phyloP scores from a whole-genome alignment of 1,284 basidiomycete species.

The Cutaneotrichosporon dermatis region DNA sequence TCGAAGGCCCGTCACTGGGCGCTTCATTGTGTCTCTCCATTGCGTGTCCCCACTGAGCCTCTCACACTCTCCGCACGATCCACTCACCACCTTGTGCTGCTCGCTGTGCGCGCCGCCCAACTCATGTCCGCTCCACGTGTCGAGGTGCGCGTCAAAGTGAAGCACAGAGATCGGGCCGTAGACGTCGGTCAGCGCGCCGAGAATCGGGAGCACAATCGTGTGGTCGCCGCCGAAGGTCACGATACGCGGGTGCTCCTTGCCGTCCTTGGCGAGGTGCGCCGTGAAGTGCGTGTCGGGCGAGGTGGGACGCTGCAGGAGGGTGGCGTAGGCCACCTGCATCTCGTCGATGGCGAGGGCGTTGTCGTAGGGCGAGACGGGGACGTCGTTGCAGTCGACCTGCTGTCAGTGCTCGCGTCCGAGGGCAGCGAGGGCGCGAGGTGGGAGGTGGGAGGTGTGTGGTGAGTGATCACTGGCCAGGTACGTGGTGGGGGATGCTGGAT shows the following conservation, averaged over 20 bases:
- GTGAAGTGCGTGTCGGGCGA: slow-evolving; percentile 10
- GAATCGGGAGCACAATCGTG: slow-evolving; percentile 51
- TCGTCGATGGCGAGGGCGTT: slow-evolving; percentile 48
- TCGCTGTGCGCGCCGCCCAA: slow-evolving; percentile 19
- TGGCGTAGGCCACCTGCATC: slow-evolving; percentile 43
- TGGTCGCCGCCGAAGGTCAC: slow-evolving; percentile 52
- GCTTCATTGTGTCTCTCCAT: no score
- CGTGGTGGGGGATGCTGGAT: no score
- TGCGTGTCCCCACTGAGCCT: not conserved
- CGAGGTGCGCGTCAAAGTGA: slow-evolving; percentile 42
- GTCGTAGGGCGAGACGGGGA: slow-evolving; percentile 51
- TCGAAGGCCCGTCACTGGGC: no score
- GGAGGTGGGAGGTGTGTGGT: no score
- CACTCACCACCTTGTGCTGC: slow-evolving; percentile 22
- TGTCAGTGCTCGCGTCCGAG: not conserved
- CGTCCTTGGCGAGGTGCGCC: slow-evolving; percentile 28
- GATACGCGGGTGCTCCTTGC: slow-evolving; percentile 46
- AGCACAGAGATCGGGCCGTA: slow-evolving; percentile 49
- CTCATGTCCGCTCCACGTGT: slow-evolving; percentile 48
- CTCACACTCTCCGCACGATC: not conserved
- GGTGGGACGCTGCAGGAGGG: slow-evolving; percentile 17
- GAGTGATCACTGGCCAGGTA: no score
- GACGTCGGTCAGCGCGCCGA: slow-evolving; percentile 42
- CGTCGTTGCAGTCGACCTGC: slow-evolving; percentile 48
- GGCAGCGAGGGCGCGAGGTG: no score